phyloP scores from a whole-genome alignment of 768 basidiomycete species.

The Psilocybe cubensis region DNA sequence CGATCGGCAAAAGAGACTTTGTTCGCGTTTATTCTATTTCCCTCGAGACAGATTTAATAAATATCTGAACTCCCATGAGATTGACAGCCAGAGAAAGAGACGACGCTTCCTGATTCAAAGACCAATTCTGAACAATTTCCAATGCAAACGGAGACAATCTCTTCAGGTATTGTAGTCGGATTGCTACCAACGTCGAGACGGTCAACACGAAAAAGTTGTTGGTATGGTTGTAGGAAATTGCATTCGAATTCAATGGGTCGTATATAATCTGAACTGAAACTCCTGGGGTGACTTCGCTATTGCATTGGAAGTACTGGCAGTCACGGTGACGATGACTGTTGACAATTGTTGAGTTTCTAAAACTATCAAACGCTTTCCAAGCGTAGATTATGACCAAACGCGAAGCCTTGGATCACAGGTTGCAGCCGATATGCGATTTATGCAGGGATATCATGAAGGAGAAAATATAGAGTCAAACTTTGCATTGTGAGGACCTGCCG shows the following conservation, averaged over 20 bases:
- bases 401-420: no score
- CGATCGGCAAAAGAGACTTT: constrained; percentile 1
- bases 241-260: no score
- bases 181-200: neutral
- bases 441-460: no score
- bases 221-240: neutral
- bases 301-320: no score
- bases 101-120: neutral
- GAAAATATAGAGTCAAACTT: neutral
- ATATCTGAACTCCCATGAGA: neutral
- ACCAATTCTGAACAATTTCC: neutral
- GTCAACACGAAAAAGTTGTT: neutral
- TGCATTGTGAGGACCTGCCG: neutral
- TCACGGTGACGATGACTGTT: no score
- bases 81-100: neutral
- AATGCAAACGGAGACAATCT: neutral
- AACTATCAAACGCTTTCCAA: no score
- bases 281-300: no score
- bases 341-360: no score
- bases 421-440: no score
- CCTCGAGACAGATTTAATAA: neutral
- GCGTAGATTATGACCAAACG: no score
- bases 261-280: no score
- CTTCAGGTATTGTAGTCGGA: neutral
- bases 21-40: neutral